Base-by-base conservation (phyloP, 169 alveolate species). In the Eimeria tenella region DNA sequence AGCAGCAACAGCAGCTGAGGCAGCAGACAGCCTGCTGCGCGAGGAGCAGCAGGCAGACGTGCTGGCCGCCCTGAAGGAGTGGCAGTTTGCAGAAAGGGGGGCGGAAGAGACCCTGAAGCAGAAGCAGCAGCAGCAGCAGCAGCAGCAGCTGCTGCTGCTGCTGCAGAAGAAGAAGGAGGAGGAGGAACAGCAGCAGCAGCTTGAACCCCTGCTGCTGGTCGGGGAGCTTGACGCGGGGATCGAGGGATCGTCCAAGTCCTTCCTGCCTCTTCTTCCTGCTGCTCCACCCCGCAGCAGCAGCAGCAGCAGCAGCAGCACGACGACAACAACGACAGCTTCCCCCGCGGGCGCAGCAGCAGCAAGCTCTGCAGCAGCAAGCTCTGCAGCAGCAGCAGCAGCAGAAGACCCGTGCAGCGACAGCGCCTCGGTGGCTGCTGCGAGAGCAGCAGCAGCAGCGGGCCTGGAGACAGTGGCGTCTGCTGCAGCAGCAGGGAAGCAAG, bases 221-320 rank as follows among this genome's bases (percentile, higher is more conserved):
- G 71, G 70, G 25, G 53, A 7, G 52, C 49, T 79, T 5, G 71
- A 79, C 70, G 19, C 88, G 13, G 88, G 71, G 6, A 25, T 55
- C 1, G 88, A 79, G 31, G 88, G 88, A 15, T 23, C 63, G 21
- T 53, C 88, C 5, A 79, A 23, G 23, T 19, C 88, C 49, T 50
- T 55, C 88, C 17, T 79, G 71, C 88, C 88, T 10, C 71, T 21
- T 50, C 10, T 53, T 10, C 88, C 88, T 79, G 21, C 53, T 4
- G 8, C 52, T 68, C 70, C 49, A 0, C 23, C 21, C 84, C 23
- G 25, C 84, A 74, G 60, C 84, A 74, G 60, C 84, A 74, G 60
- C 84, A 74, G 84, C 84, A 79, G 88, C 70, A 79, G 88, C 88
- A 79, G 49, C 86, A 77, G 62, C 88, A 50, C 70, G 50, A 55